Percentiles rank a stretch among this genome's conserved stretches.
phyloP scores from a whole-genome alignment of 179 eudicot genomes.

The Beta macrorhiza region DNA sequence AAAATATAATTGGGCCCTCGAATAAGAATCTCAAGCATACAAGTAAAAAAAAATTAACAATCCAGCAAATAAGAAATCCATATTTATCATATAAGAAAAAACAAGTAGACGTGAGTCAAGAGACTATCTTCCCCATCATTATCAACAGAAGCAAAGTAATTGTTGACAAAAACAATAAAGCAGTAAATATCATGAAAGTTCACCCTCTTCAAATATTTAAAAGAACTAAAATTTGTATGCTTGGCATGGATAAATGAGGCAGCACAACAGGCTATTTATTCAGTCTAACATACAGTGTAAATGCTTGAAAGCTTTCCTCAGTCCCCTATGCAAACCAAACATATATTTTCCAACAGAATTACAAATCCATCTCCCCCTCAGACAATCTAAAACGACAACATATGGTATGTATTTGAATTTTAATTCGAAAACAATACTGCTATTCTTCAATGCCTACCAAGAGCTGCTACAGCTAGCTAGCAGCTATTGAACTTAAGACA shows the following conservation, averaged over 20 bases:
- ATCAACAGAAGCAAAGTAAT: background rate
- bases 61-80: background rate
- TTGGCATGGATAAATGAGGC: background rate
- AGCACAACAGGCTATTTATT: background rate
- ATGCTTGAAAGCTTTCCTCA: background rate
- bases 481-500: background rate
- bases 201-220: background rate
- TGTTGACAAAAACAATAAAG: background rate
- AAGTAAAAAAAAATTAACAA: background rate
- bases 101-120: background rate
- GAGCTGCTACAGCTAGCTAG: background rate
- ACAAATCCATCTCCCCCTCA: background rate
- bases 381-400: background rate
- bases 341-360: background rate
- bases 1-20: slow-evolving; percentile 7
- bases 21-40: background rate
- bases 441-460: background rate
- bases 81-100: background rate
- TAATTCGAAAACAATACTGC: background rate
- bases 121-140: background rate
- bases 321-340: background rate
- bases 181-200: background rate
- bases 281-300: slow-evolving; percentile 3
- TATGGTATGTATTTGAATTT: background rate
- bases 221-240: background rate